Percentiles rank a stretch among this genome's conserved stretches.
Evolutionary conservation across 2,329 filamentous ascomycete genomes (phyloP).

Genomic region (Aspergillus caelatus): DNA sequence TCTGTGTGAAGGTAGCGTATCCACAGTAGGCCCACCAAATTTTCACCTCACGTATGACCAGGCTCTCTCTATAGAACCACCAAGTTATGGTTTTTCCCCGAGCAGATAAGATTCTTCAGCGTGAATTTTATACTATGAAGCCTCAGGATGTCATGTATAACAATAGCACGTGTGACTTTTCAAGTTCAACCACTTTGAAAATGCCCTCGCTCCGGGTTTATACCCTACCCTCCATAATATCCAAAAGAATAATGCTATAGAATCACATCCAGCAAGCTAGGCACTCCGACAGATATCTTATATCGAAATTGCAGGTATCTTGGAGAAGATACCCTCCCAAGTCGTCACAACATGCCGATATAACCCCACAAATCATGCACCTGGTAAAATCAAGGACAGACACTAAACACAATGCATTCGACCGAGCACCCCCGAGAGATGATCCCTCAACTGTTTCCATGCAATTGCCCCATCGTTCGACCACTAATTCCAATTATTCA

Average conservation of each 20-base stretch:
- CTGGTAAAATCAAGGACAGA: background rate
- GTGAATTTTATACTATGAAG: background rate
- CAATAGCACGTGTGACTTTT: background rate
- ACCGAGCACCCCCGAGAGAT: background rate
- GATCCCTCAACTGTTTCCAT: too few species aligned
- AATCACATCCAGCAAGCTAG: too few species aligned
- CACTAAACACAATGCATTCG: background rate
- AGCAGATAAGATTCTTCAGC: background rate
- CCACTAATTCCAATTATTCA: too few species aligned
- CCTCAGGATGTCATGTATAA: background rate
- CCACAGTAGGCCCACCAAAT: slow-evolving; percentile 1
- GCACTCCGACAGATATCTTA: background rate
- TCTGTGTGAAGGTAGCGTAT: background rate
- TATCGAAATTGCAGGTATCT: too few species aligned
- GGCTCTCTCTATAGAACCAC: background rate
- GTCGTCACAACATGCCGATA: background rate
- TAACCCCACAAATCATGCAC: too few species aligned
- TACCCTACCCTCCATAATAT: background rate
- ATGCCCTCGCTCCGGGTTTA: background rate
- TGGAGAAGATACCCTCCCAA: background rate
- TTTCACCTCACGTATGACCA: background rate
- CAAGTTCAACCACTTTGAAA: background rate
- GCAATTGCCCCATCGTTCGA: too few species aligned
- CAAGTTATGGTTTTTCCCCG: background rate
- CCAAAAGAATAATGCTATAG: too few species aligned